Conservation (phyloP, 176 grass and related monocot genomes). For the Tillandsia leiboldiana region DNA sequence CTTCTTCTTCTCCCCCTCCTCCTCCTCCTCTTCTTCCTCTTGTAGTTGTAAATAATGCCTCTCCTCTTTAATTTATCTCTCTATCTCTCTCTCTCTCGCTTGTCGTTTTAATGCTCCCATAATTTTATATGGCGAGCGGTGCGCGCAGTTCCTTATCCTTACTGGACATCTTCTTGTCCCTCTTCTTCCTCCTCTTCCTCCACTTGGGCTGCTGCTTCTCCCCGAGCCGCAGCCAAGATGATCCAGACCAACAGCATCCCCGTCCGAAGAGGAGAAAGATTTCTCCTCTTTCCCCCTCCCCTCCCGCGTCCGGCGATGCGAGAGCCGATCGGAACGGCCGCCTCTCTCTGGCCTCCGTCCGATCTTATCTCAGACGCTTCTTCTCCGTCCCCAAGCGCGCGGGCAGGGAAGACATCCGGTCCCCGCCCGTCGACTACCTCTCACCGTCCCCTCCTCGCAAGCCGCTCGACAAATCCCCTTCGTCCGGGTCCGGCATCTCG, state of each 20-base stretch:
- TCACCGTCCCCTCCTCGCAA: slow-evolving; percentile 20
- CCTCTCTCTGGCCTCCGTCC: slow-evolving; percentile 21
- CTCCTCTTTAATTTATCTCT: no score
- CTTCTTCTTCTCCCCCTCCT: slow-evolving; percentile 35
- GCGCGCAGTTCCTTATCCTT: not conserved
- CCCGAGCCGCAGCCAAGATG: not conserved
- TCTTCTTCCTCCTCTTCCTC: slow-evolving; percentile 46
- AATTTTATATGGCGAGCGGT: not conserved
- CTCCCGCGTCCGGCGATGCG: slow-evolving; percentile 13
- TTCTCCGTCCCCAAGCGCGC: slow-evolving; percentile 22
- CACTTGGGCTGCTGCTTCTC: slow-evolving; percentile 52
- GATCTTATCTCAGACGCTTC: slow-evolving; percentile 36
- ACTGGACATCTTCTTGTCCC: slow-evolving; percentile 2
- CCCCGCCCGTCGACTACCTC: slow-evolving; percentile 14
- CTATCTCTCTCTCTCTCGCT: no score
- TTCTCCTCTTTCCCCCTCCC: slow-evolving; percentile 38
- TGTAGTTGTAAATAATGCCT: not conserved
- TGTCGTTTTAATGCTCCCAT: no score
- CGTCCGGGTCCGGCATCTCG: slow-evolving; percentile 23
- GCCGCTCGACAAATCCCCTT: slow-evolving; percentile 23
- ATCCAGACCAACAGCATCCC: slow-evolving; percentile 15
- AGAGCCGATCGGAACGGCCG: not conserved
- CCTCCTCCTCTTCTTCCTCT: slow-evolving; percentile 7
- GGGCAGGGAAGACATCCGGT: slow-evolving; percentile 9
- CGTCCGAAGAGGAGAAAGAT: slow-evolving; percentile 51